Evolutionary conservation across 257 asterid species (phyloP).

Genomic region (Rauvolfia tetraphylla): DNA sequence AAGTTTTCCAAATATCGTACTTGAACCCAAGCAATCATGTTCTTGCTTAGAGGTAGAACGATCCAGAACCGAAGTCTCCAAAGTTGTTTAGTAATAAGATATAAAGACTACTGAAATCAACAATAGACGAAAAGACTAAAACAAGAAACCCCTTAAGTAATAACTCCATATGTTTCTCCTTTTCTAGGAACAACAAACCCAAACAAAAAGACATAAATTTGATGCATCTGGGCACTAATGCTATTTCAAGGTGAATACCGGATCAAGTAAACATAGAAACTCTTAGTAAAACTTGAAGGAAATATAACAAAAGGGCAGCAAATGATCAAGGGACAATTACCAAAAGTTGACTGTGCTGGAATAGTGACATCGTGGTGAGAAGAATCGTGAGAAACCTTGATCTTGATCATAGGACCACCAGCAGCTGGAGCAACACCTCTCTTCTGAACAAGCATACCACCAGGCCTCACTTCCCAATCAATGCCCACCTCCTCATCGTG

Average conservation of each 20-base stretch:
- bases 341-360: constrained; percentile 31
- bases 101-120: neutral
- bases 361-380: constrained; percentile 22
- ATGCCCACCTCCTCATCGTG: constrained; percentile 9
- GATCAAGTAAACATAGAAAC: neutral
- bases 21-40: neutral
- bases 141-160: neutral
- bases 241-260: neutral
- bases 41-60: neutral
- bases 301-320: neutral
- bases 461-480: constrained; percentile 36
- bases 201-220: neutral
- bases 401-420: constrained; percentile 27
- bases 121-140: neutral
- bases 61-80: no score
- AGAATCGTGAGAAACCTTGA: constrained; percentile 30
- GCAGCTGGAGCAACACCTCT: constrained; percentile 11
- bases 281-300: neutral
- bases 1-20: neutral
- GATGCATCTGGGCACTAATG: neutral
- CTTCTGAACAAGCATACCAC: constrained; percentile 34
- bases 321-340: constrained; percentile 13
- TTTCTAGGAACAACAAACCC: neutral
- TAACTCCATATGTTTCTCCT: neutral
- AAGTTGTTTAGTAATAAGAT: no score